Evolutionary conservation across 768 basidiomycete species (phyloP), one percentile per base, ranked within the genome.

Genomic region (Dictyophora rubrovolvata): DNA sequence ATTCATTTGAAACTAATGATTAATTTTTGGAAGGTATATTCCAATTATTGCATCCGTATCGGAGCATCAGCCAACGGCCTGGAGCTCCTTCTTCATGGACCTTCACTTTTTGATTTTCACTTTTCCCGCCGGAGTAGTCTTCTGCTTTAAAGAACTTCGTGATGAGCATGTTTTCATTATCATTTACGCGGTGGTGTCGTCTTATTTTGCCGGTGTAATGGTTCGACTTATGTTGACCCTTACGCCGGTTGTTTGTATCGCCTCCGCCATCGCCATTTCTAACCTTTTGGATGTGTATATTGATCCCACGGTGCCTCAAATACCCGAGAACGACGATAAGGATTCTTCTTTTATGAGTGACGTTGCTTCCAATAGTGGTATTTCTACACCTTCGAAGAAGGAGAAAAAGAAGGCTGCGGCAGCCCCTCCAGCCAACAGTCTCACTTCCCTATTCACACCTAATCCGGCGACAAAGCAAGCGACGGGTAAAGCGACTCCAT

Each of bases 61-160:
- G 18, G 96, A 98, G 74, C 96, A 99, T 74, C 96, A 99, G 70
- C 96, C 96, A 17, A 98, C 96, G 5, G 96, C 96, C 37, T 99
- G 96, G 96, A 95, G 96, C 10, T 88, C 96, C 1, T 98, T 98
- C 81, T 98, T 95, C 78, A 98, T 97, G 87, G 96, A 99, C 70
- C 85, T 99, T 57, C 89, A 96, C 66, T 87, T 97, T 80, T 85
- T 99, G 69, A 88, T 98, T 63, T 97, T 93, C 82, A 74, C 93
- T 54, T 99, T 99, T 84, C 96, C 96, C 2, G 95, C 93, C 17
- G 96, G 96, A 63, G 92, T 98, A 37, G 76, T 89, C 67, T 74
- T 96, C 51, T 96, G 93, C 73, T 98, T 98, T 90, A 84, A 83
- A 61, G 81, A 94, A 67, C 79, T 99, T 20, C 84, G 92, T 28